Evolutionary conservation across 2,329 filamentous ascomycete species (phyloP), one percentile per base, ranked within the genome.

Genomic region (Aspergillus sp.): DNA sequence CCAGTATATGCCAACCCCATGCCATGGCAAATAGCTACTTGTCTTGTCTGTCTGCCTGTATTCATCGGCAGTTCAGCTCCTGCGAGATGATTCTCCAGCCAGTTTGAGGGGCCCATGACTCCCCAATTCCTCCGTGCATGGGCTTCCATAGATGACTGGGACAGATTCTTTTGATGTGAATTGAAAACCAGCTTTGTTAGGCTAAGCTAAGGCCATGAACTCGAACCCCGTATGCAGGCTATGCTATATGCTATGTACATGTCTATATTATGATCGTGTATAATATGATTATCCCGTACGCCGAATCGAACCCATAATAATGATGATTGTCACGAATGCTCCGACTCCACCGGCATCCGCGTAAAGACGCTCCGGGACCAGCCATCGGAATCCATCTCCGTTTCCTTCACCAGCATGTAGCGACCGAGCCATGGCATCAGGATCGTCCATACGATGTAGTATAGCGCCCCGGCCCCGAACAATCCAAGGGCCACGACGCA

Each of bases 281-380:
- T n/a, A n/a, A n/a, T n/a, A n/a, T n/a, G n/a, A n/a, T n/a, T n/a
- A n/a, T n/a, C n/a, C n/a, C n/a, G n/a, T n/a, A n/a, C n/a, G n/a
- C n/a, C n/a, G n/a, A n/a, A n/a, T n/a, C n/a, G n/a, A n/a, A n/a
- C n/a, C n/a, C n/a, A n/a, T n/a, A n/a, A n/a, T n/a, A n/a, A 27
- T 32, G 30, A n/a, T 13, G 26, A 15, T 32, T 30, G 34, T 14
- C 20, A 15, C 20, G 15, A 12, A n/a, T 13, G 7, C 15, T 19
- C 8, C 13, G 15, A 14, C 22, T 37, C 33, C 20, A 48, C 22
- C 5, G 71, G 68, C 39, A 61, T 51, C 36, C 51, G 63, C 2
- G 63, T 55, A 46, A 78, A 78, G 2, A 71, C 63, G 33, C 61
- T 73, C 19, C 71, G 61, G 43, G 75, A 74, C 77, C 77, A 80